These are phyloP conservation scores for Metschnikowia hibisci DNA, from an alignment of 805 yeast species.

Conservation along the genomic window DNA sequence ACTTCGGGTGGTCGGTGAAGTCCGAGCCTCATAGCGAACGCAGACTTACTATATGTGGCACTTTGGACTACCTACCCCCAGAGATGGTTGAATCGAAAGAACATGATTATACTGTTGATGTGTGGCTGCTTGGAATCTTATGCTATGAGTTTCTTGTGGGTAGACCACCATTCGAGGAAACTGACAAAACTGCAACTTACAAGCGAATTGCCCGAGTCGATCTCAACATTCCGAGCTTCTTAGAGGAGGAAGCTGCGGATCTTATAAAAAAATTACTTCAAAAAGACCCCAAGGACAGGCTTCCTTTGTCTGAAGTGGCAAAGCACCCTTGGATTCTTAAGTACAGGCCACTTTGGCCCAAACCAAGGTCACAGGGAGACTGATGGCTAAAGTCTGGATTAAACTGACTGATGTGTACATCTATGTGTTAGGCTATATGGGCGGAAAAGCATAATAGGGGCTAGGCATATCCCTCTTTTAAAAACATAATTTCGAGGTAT, in stretches of 20 bases:
- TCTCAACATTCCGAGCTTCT: constrained; percentile 63
- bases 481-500: no score
- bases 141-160: constrained; percentile 86
- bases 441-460: no score
- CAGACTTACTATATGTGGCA: constrained; percentile 81
- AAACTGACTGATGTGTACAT: no score
- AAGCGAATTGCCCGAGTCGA: constrained; percentile 76
- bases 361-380: constrained; percentile 4
- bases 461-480: no score
- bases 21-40: constrained; percentile 14
- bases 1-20: constrained; percentile 94
- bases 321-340: constrained; percentile 81
- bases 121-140: constrained; percentile 90
- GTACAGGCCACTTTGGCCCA: constrained; percentile 60
- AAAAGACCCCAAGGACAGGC: constrained; percentile 66
- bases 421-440: no score
- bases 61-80: constrained; percentile 91
- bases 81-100: constrained; percentile 85
- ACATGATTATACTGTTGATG: constrained; percentile 76
- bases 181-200: constrained; percentile 71
- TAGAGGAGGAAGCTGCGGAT: constrained; percentile 73
- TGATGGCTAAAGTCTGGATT: background rate
- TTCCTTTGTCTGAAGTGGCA: constrained; percentile 56
- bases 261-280: constrained; percentile 61
- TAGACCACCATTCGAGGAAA: constrained; percentile 87